Evolutionary conservation across 2,329 filamentous ascomycete genomes (phyloP).

Genomic region (Dactylonectria estremocensis): DNA sequence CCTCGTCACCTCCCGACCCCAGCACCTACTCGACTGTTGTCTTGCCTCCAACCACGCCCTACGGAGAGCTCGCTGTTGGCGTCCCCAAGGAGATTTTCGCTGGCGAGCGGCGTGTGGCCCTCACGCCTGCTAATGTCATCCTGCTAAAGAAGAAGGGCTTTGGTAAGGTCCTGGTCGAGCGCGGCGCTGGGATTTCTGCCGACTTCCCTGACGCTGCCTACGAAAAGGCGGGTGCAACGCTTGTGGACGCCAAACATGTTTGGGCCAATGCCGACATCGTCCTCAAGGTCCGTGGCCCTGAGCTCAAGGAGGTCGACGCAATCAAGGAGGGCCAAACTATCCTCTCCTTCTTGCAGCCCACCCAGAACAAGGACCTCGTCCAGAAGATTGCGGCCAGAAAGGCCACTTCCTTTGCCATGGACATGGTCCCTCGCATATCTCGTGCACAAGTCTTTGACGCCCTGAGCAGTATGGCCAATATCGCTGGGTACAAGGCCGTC

Average conservation of each 20-base stretch:
- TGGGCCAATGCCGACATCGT: conserved; percentile 85
- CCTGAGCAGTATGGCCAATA: conserved; percentile 93
- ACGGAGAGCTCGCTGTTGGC: conserved; percentile 81
- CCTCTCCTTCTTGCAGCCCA: conserved; percentile 87
- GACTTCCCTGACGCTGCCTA: conserved; percentile 86
- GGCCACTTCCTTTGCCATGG: conserved; percentile 89
- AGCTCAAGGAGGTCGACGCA: conserved; percentile 76
- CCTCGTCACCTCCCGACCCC: conserved; percentile 36
- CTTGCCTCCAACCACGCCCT: conserved; percentile 70
- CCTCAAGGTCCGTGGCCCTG: conserved; percentile 86
- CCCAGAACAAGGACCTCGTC: conserved; percentile 83
- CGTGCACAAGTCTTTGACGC: conserved; percentile 91
- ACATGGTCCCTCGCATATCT: conserved; percentile 92
- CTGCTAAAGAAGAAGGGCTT: conserved; percentile 90
- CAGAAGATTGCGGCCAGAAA: conserved; percentile 79
- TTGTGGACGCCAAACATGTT: conserved; percentile 78
- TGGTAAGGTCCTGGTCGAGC: conserved; percentile 81
- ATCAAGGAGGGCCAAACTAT: conserved; percentile 81
- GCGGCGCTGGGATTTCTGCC: conserved; percentile 83
- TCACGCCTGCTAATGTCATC: conserved; percentile 87
- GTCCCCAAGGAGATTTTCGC: conserved; percentile 85
- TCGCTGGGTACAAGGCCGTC: conserved; percentile 93
- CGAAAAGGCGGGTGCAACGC: conserved; percentile 81
- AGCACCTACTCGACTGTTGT: conserved; percentile 58
- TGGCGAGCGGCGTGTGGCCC: conserved; percentile 85